Evolutionary conservation across 2,329 filamentous ascomycete species (phyloP), one percentile per base, ranked within the genome.

Genomic region (Dactylellina leptospora): DNA sequence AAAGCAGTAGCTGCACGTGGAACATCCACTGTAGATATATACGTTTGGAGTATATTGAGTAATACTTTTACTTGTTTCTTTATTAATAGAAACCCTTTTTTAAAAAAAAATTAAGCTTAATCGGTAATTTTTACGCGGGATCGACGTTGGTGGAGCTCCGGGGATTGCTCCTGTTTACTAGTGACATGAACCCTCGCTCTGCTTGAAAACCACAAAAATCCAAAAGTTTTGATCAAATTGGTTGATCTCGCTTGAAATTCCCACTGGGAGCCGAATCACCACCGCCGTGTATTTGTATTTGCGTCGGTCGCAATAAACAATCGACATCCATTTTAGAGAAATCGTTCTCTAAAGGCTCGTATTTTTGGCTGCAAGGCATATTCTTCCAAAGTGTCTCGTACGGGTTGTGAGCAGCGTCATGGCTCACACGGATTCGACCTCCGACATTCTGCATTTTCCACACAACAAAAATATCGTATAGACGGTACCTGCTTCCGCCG

Each of bases 401-500:
- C 33, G 23, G 23, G 28, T 50, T 20, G 18, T 16, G 18, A 45
- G 13, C 25, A 40, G 25, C 30, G 25, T 5, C 27, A 45, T 58
- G 58, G 55, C 30, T 68, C 16, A 20, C 5, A 71, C 66, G 66
- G 66, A 22, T 63, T 63, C 27, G 25, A 44, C 51, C 58, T 63
- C 66, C 66, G 66, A 44, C 53, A 45, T 54, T 48, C 20, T 33
- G 18, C 40, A n/a, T 9, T 59, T 42, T 60, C 10, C 16, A 18
- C 47, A 33, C 27, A 44, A 20, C 33, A 72, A 64, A 60, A 36
- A 38, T 54, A 58, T 72, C 59, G 68, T 64, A 71, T 60, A 59
- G 68, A 72, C 68, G 68, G 68, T 72, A 64, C 51, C 45, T 64
- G 53, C 53, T 72, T 72, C 68, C 68, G 68, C 45, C 5, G 47